Percentiles rank a stretch among this genome's conserved stretches.
Evolutionary conservation across 2,329 filamentous ascomycete genomes (phyloP).

Genomic region (Colletotrichum sp.): DNA sequence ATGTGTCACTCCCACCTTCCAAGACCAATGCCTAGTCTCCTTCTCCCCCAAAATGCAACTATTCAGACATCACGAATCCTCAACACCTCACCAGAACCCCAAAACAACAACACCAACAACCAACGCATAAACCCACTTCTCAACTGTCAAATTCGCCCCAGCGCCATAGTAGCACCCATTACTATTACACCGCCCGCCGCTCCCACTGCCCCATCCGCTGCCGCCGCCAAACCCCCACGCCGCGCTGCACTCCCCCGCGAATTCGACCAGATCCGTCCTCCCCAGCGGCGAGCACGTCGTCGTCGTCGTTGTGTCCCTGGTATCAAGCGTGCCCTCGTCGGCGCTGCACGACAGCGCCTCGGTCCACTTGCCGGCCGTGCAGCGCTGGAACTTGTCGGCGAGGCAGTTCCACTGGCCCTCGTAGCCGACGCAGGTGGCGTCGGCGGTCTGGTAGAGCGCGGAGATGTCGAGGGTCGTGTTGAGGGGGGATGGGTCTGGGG

Average conservation of each 20-base stretch:
- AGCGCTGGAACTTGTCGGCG: constrained; percentile 53
- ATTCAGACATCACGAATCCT: too few species aligned
- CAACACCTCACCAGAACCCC: not conserved
- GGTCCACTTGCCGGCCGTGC: constrained; percentile 53
- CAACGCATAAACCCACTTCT: not conserved
- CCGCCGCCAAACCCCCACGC: not conserved
- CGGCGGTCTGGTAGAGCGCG: constrained; percentile 33
- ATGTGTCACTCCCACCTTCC: not conserved
- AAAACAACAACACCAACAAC: not conserved
- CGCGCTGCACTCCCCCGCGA: constrained; percentile 6
- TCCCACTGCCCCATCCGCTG: not conserved
- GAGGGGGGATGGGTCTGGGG: constrained; percentile 21
- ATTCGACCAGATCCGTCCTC: constrained; percentile 10
- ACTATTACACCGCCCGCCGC: not conserved
- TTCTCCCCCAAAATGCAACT: accelerated
- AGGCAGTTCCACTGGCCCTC: constrained; percentile 64
- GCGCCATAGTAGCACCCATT: constrained; percentile 9
- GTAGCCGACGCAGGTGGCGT: constrained; percentile 42
- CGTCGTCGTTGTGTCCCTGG: not conserved
- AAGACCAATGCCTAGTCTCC: not conserved
- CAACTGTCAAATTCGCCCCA: not conserved
- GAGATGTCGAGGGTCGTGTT: not conserved
- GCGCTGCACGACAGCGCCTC: constrained; percentile 20
- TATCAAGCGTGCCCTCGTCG: not conserved
- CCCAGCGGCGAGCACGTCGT: constrained; percentile 5